phyloP scores from a whole-genome alignment of 2,329 filamentous ascomycete genomes.

The Coniochaeta pulveracea region DNA sequence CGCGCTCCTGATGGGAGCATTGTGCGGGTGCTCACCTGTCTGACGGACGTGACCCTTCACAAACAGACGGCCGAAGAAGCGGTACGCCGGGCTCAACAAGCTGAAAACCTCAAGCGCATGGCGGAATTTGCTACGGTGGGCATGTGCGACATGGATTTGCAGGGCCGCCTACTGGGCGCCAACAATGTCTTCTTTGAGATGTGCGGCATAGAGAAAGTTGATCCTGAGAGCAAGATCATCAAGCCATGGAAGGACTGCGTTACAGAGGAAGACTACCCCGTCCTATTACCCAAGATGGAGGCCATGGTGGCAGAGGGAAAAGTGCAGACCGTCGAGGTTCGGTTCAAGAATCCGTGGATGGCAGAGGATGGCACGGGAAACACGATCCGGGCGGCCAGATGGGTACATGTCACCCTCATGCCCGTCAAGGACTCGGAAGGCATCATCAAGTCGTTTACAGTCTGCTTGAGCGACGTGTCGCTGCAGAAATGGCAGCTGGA shows the following conservation, averaged over 20 bases:
- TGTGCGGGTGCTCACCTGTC: slow-evolving; percentile 33
- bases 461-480: slow-evolving; percentile 37
- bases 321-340: slow-evolving; percentile 34
- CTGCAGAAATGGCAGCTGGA: slow-evolving; percentile 39
- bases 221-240: slow-evolving; percentile 23
- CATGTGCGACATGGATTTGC: slow-evolving; percentile 41
- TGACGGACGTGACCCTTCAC: slow-evolving; percentile 39
- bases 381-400: slow-evolving; percentile 30
- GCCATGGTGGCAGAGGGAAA: slow-evolving; percentile 27
- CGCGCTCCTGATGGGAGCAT: slow-evolving; percentile 28
- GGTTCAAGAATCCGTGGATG: slow-evolving; percentile 34
- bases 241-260: slow-evolving; percentile 34
- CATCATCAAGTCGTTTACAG: slow-evolving; percentile 33
- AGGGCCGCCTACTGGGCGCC: slow-evolving; percentile 35
- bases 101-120: slow-evolving; percentile 41
- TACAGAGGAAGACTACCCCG: slow-evolving; percentile 28
- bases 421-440: slow-evolving; percentile 35
- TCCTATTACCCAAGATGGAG: slow-evolving; percentile 26
- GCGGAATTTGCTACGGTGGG: slow-evolving; percentile 42
- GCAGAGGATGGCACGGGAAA: slow-evolving; percentile 32
- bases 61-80: slow-evolving; percentile 37
- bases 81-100: slow-evolving; percentile 35
- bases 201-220: slow-evolving; percentile 34
- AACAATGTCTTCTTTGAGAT: slow-evolving; percentile 43
- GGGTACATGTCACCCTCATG: slow-evolving; percentile 38